Base-by-base conservation (phyloP, 352 stramenopile genomes). In the Globisporangium middletonii region DNA sequence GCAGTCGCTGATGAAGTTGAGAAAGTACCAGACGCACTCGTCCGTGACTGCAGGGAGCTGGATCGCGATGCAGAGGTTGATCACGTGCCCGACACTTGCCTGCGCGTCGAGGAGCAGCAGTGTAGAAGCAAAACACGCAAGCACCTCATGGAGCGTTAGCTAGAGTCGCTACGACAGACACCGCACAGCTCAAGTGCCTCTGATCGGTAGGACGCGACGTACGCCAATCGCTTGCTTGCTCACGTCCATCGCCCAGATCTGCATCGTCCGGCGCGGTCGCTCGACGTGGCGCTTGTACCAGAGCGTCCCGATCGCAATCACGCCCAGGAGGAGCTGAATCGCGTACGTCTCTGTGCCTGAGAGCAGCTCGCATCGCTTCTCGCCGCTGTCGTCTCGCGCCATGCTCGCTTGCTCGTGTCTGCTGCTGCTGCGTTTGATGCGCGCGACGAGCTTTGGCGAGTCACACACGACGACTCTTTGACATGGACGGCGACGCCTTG, bases 271-370 rank as follows among this genome's bases (percentile, higher is more conserved):
- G 42, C 71, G 70, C 9, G 83, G 83, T 0, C 79, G 75, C 61
- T 93, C 83, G 13, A 92, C 80, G 55, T 91, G 81, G 33, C 81
- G 79, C 68, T 94, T 94, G 76, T 90, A 94, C 77, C 79, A 90
- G 19, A 94, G 71, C 49, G 78, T 92, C 28, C 56, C 73, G 33
- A 90, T 65, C 38, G 81, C 81, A 42, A 88, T 79, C 28, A 86
- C 51, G 9, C 73, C 79, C 33, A 93, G 66, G 48, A 90, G 62
- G 49, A 79, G 51, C 64, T 93, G 83, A 41, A 93, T 79, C 43
- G 69, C 65, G 61, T 93, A 91, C 44, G 83, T 77, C 47, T 85
- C 79, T 13, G 59, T 59, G 44, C 83, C 79, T 0, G 83, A 91
- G 50, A 93, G 77, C 45, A 93, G 63, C 65, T 75, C 54, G 56